Conservation (phyloP, 2,329 filamentous ascomycete species). For the Colletotrichum sp. region DNA sequence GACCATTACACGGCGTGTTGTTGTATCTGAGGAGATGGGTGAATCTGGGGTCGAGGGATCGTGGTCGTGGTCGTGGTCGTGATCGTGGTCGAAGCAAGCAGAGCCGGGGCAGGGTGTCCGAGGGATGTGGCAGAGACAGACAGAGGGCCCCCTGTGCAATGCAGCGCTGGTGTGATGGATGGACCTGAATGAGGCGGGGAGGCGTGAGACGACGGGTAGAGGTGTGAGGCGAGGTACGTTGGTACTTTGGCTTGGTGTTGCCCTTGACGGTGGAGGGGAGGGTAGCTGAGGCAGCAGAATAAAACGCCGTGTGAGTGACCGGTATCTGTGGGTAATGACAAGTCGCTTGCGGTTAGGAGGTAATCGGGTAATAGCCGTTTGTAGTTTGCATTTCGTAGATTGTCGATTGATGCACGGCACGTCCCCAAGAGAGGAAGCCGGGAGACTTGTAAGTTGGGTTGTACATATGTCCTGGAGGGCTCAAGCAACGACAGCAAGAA, state of each 20-base stretch:
- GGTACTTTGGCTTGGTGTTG: not conserved
- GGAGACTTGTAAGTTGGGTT: not conserved
- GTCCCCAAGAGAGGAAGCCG: not conserved
- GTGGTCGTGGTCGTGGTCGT: not conserved
- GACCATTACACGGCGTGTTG: not conserved
- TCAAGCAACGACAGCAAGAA: not conserved
- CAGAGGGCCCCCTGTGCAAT: not conserved
- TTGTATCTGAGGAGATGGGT: not conserved
- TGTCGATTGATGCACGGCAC: conserved; percentile 5
- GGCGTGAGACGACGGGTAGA: not conserved
- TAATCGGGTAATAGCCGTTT: not conserved
- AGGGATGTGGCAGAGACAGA: not conserved
- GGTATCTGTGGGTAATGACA: conserved; percentile 7
- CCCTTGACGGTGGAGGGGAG: not conserved
- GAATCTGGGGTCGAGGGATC: not conserved
- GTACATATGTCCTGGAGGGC: too few relatives aligned
- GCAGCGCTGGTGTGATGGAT: not conserved
- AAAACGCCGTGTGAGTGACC: not conserved
- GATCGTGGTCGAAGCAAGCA: not conserved
- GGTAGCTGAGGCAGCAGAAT: conserved; percentile 18
- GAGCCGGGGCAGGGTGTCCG: conserved; percentile 9
- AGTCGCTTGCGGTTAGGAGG: not conserved
- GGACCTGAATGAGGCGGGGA: not conserved
- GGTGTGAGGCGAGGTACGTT: conserved; percentile 4
- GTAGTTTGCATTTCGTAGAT: not conserved